Conservation (phyloP, 2,329 filamentous ascomycete species). For the Balansia obtecta region DNA sequence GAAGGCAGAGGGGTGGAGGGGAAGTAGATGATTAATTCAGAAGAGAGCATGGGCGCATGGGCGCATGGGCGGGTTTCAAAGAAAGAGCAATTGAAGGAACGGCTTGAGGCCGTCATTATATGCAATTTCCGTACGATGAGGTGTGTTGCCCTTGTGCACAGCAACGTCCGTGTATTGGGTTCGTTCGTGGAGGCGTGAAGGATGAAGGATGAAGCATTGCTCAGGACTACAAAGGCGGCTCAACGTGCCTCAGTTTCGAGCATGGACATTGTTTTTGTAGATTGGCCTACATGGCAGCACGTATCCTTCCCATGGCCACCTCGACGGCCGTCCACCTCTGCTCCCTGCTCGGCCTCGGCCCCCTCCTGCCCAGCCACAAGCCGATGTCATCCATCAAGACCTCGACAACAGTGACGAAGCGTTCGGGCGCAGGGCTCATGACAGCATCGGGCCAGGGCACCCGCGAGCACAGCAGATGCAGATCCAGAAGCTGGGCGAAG, state of each 20-base stretch:
- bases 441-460: conserved; percentile 32
- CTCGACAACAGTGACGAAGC: conserved; percentile 35
- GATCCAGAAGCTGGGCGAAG: conserved; percentile 40
- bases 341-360: conserved; percentile 26
- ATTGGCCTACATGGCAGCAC: background rate
- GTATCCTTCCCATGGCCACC: conserved; percentile 24
- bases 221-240: too few relatives aligned
- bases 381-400: conserved; percentile 39
- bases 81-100: background rate
- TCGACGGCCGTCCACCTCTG: conserved; percentile 41
- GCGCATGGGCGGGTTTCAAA: background rate
- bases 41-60: background rate
- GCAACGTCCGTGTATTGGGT: background rate
- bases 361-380: conserved; percentile 26
- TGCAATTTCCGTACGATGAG: too few relatives aligned
- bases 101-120: background rate
- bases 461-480: conserved; percentile 39
- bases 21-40: background rate
- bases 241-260: too few relatives aligned
- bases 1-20: background rate
- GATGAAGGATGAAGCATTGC: too few relatives aligned
- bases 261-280: background rate
- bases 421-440: too few relatives aligned
- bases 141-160: background rate
- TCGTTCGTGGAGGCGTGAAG: conserved; percentile 1